These are phyloP conservation scores for Pleurotus tuber-regium DNA, from an alignment of 768 basidiomycete species.

Conservation along the genomic window DNA sequence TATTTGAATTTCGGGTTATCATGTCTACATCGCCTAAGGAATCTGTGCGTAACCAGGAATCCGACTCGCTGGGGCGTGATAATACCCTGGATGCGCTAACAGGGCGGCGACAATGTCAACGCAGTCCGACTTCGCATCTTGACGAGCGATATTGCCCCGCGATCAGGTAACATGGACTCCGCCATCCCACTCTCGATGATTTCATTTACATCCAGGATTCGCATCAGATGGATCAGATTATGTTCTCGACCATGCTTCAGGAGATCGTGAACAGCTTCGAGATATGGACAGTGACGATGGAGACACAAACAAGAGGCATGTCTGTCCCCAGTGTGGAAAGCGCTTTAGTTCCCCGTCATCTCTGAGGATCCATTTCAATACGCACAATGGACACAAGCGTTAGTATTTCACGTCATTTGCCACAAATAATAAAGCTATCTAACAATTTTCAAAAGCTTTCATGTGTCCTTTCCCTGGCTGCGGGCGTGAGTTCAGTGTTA, in stretches of 20 bases:
- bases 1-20: not conserved
- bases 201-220: not conserved
- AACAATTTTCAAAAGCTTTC: constrained; percentile 47
- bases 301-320: constrained; percentile 39
- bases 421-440: constrained; percentile 1
- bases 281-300: constrained; percentile 21
- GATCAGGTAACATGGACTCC: not conserved
- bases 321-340: constrained; percentile 55
- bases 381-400: constrained; percentile 73
- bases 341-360: constrained; percentile 71
- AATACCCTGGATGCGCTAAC: too few relatives aligned
- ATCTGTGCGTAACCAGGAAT: too few relatives aligned
- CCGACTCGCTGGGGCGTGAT: too few relatives aligned
- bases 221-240: too few relatives aligned
- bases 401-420: constrained; percentile 23
- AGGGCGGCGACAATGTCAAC: not conserved
- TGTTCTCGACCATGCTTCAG: too few relatives aligned
- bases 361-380: constrained; percentile 63
- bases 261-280: too few relatives aligned
- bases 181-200: not conserved
- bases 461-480: constrained; percentile 73
- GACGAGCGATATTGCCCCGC: not conserved
- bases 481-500: constrained; percentile 77
- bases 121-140: too few relatives aligned
- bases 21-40: too few relatives aligned